A percentile compares a stretch with the other conserved stretches of the same genome.
These are phyloP conservation scores for Elsinoe ampelina DNA, from an alignment of 2,329 filamentous ascomycete species.

Conservation along the genomic window DNA sequence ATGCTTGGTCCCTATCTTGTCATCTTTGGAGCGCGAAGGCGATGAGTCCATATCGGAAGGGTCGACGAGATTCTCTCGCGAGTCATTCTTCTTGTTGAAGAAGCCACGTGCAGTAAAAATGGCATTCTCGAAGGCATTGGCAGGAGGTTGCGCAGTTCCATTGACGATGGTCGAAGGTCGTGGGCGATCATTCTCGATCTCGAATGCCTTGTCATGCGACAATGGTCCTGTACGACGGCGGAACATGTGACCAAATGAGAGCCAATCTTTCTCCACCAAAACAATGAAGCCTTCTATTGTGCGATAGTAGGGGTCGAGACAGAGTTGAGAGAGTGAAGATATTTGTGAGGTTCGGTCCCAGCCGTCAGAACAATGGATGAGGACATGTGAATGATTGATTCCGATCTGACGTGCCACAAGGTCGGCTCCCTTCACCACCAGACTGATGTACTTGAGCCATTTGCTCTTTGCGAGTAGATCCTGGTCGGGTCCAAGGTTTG, in stretches of 20 bases:
- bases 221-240: constrained; percentile 80
- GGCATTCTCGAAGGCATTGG: constrained; percentile 77
- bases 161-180: constrained; percentile 42
- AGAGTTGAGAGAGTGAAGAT: constrained; percentile 81
- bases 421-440: constrained; percentile 72
- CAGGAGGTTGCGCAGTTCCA: constrained; percentile 26
- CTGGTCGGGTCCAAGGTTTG: constrained; percentile 68
- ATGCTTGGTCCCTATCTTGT: constrained; percentile 64
- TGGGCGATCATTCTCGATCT: constrained; percentile 65
- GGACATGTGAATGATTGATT: constrained; percentile 83
- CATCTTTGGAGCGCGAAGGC: constrained; percentile 34
- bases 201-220: constrained; percentile 90
- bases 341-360: constrained; percentile 97
- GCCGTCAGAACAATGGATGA: constrained; percentile 96
- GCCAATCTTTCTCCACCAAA: constrained; percentile 92
- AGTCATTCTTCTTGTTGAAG: constrained; percentile 72
- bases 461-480: constrained; percentile 73
- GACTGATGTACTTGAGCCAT: constrained; percentile 84
- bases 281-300: constrained; percentile 93
- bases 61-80: constrained; percentile 44
- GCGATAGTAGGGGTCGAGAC: constrained; percentile 90
- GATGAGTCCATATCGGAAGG: constrained; percentile 24
- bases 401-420: constrained; percentile 82
- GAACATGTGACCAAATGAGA: constrained; percentile 98
- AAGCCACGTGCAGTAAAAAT: constrained; percentile 72